Base-by-base conservation (phyloP, 2,329 filamentous ascomycete species). In the Botrytis deweyae region DNA sequence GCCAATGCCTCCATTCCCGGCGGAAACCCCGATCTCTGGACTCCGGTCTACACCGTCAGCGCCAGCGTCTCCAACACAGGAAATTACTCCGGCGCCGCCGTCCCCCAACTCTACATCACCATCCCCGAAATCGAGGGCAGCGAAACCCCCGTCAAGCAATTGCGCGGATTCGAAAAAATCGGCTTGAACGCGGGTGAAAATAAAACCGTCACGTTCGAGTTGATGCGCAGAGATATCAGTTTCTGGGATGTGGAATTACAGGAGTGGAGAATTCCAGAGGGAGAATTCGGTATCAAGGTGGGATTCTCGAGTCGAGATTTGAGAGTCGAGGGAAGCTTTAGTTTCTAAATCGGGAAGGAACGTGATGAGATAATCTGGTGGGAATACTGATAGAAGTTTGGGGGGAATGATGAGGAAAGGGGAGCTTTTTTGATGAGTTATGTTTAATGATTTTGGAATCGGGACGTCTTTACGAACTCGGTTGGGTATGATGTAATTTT, bases 151-250 rank as follows among this genome's bases (percentile, higher is more conserved):
- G 82, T 85, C 4, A 84, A 86, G 36, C 85, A 89, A 22, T 89
- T 98, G 22, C 90, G 95, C 74, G 91, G 91, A 72, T 98, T 98
- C 79, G 92, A 85, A 68, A 94, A 93, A 83, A 84, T 97, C 72
- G 86, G 85, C 63, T 89, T 98, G 75, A 85, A 87, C 0, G 87
- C 93, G 0, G 93, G 93, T n/a, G 82, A 89, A 83, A 89, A 86
- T 70, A 86, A 84, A 4, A 87, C 85, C 2, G 96, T 95, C 84
- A 85, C 81, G 0, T 90, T 89, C 0, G 87, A 89, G 16, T 83
- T 98, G 73, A 95, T 90, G 25, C 88, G 94, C 59, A 89, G 93
- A 72, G 95, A 98, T 80, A 78, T 98, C 72, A 93, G 91, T 81
- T 95, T 93, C 84, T 98, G 95, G 95, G 93, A 97, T 77, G 84